Conservation (phyloP, 305 asterid genomes). For the Fraxinus nigra region DNA sequence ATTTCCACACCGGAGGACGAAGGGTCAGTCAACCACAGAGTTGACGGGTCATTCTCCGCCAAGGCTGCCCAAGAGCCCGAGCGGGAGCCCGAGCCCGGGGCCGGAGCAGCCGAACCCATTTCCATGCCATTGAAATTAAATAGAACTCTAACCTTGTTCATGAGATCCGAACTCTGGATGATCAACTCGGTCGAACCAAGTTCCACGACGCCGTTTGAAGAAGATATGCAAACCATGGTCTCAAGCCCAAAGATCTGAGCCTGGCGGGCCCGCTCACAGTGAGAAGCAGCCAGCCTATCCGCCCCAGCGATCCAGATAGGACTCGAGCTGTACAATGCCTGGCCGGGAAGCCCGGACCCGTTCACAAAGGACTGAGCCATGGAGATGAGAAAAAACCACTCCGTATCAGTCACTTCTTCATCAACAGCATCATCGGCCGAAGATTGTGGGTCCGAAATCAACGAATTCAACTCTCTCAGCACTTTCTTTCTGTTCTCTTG, state of each 20-base stretch:
- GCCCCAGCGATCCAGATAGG: constrained; percentile 77
- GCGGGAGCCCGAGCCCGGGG: constrained; percentile 30
- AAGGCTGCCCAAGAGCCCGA: constrained; percentile 44
- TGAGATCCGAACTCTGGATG: constrained; percentile 73
- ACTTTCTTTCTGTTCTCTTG: constrained; percentile 78
- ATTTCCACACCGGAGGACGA: constrained; percentile 32
- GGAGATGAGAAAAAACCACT: constrained; percentile 91
- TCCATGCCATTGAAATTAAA: constrained; percentile 61
- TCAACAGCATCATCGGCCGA: constrained; percentile 53
- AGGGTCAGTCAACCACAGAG: constrained; percentile 60
- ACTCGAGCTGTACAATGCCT: constrained; percentile 59
- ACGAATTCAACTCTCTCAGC: constrained; percentile 71
- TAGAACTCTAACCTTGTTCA: constrained; percentile 64
- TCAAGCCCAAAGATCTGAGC: constrained; percentile 66
- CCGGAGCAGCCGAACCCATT: constrained; percentile 18
- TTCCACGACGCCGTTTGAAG: constrained; percentile 85
- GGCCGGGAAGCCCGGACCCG: constrained; percentile 93
- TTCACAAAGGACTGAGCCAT: constrained; percentile 72
- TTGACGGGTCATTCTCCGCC: constrained; percentile 49
- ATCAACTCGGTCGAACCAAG: constrained; percentile 78
- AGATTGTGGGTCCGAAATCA: constrained; percentile 56
- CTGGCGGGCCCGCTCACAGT: constrained; percentile 76
- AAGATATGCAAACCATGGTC: constrained; percentile 76
- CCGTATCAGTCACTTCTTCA: constrained; percentile 90
- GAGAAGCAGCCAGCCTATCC: constrained; percentile 48